Base-by-base conservation (phyloP, 1,284 basidiomycete genomes). In the Ustilago bromivora region DNA sequence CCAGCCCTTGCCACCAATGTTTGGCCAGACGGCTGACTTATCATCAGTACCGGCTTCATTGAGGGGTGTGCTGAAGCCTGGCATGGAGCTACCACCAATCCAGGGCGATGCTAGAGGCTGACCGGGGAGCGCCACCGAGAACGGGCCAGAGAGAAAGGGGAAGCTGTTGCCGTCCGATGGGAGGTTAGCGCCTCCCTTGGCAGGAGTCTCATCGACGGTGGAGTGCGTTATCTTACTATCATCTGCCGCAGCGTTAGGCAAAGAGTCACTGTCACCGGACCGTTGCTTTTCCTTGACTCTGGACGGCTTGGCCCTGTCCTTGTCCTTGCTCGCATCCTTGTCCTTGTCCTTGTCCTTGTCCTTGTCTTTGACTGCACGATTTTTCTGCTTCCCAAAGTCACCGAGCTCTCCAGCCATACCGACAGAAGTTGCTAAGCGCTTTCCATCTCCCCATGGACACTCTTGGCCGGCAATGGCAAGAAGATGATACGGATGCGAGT, bases 401-500 rank as follows among this genome's bases (percentile, higher is more conserved):
- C 83, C 75, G 2, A 85, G 66, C 61, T 85, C 83, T 19, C 77
- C 74, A 3, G 83, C 83, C 49, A 84, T 76, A 19, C 82, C 83
- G 1, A 85, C 74, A n/a, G 80, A 74, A 31, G 80, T 78, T 1
- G 78, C 80, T 0, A 84, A 52, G 2, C 78, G 73, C 23, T 80
- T 78, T 9, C 80, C 82, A 40, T 84, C 79, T 12, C 83, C 83
- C 83, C 83, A 85, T 7, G 83, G 83, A 57, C 82, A 84, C 62
- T 85, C 70, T 84, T 94, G 93, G 19, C 93, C 93, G 34, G 93
- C 93, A 4, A 94, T 89, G 28, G 94, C 90, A 23, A 94, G 87
- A 17, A 94, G 86, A 86, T 94, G 93, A 84, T 93, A 94, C 8
- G 92, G 92, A 85, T 94, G 93, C 19, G 63, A 59, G 51, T 83